A percentile compares a stretch with the other conserved stretches of the same genome.
Conservation (phyloP, 1,139 yeast species). For the Nakaseomyces nivariensis region DNA sequence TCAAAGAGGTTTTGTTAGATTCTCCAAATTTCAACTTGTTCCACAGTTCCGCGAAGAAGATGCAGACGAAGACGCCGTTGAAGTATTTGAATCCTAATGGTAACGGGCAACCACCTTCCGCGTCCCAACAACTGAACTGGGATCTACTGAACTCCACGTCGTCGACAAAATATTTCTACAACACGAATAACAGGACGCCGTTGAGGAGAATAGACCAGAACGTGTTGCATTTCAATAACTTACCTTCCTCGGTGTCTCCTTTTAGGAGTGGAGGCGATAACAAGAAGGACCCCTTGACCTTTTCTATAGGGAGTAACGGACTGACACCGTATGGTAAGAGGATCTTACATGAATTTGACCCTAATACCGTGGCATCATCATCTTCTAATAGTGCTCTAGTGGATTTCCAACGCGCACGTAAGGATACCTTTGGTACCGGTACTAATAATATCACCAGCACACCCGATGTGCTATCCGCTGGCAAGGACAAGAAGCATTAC, state of each 20-base stretch:
- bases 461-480: constrained; percentile 6
- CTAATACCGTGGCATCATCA: constrained; percentile 16
- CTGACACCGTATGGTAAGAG: constrained; percentile 28
- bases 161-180: constrained; percentile 7
- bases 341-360: constrained; percentile 22
- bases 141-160: constrained; percentile 1
- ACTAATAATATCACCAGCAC: constrained; percentile 7
- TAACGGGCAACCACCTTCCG: background rate
- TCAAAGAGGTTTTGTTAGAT: constrained; percentile 27
- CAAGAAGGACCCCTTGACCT: constrained; percentile 1
- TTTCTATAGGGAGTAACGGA: constrained; percentile 14
- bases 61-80: constrained; percentile 28
- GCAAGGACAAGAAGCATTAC: background rate
- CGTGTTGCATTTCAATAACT: constrained; percentile 8
- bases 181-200: constrained; percentile 16
- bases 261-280: constrained; percentile 13
- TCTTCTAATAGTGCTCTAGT: constrained; percentile 28
- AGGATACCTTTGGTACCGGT: constrained; percentile 11
- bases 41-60: constrained; percentile 16
- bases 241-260: constrained; percentile 22
- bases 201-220: constrained; percentile 26
- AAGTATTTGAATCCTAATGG: constrained; percentile 16
- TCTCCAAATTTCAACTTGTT: constrained; percentile 23
- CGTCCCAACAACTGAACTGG: constrained; percentile 5
- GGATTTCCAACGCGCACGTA: constrained; percentile 28